phyloP scores from a whole-genome alignment of 495 filamentous ascomycete genomes.

The Jackrogersella multiformis region DNA sequence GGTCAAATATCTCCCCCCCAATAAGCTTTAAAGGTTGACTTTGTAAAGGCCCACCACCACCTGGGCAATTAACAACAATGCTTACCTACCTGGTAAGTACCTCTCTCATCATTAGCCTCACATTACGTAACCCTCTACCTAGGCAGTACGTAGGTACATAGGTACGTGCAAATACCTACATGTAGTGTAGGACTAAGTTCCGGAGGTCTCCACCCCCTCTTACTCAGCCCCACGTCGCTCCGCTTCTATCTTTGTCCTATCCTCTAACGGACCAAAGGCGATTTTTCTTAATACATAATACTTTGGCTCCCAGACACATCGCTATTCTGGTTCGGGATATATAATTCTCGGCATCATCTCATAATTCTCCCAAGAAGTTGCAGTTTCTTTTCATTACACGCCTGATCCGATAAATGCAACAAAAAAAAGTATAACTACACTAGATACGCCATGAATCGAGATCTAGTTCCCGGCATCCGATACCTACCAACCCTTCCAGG shows the following conservation, averaged over 20 bases:
- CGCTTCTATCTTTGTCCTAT: conserved; percentile 18
- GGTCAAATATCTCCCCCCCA: conserved; percentile 30
- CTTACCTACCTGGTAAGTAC: neutral
- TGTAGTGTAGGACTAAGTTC: too few relatives aligned
- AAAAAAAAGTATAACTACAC: neutral
- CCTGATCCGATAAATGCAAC: neutral
- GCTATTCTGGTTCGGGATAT: conserved; percentile 28
- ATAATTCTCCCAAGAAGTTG: neutral
- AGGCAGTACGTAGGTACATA: conserved; percentile 1
- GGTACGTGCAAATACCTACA: too few relatives aligned
- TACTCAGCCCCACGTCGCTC: conserved; percentile 39
- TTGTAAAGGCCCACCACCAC: neutral
- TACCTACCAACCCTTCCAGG: too few relatives aligned
- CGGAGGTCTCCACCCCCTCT: conserved; percentile 21
- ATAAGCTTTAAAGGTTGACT: neutral
- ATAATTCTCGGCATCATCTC: conserved; percentile 29
- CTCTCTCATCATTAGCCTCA: conserved; percentile 25
- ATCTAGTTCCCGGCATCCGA: conserved; percentile 25
- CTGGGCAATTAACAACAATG: conserved; percentile 3
- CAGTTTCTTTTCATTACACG: neutral
- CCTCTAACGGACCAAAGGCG: conserved; percentile 35
- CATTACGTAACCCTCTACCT: conserved; percentile 30
- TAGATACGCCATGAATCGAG: conserved; percentile 21
- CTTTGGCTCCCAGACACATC: conserved; percentile 21
- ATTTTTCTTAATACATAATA: neutral